A percentile compares a stretch with the other conserved stretches of the same genome.
phyloP scores from a whole-genome alignment of 768 basidiomycete genomes.

The Solioccasus polychromus region DNA sequence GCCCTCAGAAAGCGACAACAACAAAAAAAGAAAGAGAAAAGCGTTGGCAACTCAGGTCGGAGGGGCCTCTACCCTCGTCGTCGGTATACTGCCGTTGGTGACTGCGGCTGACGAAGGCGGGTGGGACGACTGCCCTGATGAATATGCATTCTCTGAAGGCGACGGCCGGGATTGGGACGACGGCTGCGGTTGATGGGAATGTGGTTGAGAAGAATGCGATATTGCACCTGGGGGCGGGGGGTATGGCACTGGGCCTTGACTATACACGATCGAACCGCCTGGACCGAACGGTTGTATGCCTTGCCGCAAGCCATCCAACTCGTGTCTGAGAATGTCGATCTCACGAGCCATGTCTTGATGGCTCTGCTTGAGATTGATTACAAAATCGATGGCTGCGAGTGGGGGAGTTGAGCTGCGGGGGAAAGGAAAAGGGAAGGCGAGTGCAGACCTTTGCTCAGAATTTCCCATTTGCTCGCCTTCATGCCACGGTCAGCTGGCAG shows the following conservation, averaged over 20 bases:
- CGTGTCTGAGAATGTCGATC: slow-evolving; percentile 74
- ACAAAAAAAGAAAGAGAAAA: slow-evolving; percentile 8
- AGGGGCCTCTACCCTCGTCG: slow-evolving; percentile 43
- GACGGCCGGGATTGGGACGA: slow-evolving; percentile 51
- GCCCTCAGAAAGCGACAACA: slow-evolving; percentile 14
- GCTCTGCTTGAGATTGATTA: slow-evolving; percentile 69
- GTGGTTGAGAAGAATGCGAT: slow-evolving; percentile 38
- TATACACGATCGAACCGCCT: slow-evolving; percentile 48
- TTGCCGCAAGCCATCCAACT: slow-evolving; percentile 61
- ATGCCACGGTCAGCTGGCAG: slow-evolving; percentile 89
- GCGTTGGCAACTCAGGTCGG: slow-evolving; percentile 28
- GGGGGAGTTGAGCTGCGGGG: neutral
- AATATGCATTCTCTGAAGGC: slow-evolving; percentile 59
- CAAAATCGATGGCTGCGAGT: slow-evolving; percentile 82
- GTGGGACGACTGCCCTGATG: slow-evolving; percentile 37
- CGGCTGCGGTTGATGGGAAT: slow-evolving; percentile 32
- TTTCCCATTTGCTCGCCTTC: slow-evolving; percentile 99
- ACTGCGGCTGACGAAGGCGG: slow-evolving; percentile 30
- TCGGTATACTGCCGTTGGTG: slow-evolving; percentile 39
- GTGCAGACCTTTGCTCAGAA: slow-evolving; percentile 83
- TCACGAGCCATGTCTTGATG: slow-evolving; percentile 78
- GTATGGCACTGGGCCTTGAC: slow-evolving; percentile 46
- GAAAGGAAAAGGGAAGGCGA: neutral
- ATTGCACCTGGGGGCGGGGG: slow-evolving; percentile 45
- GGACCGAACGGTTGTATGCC: slow-evolving; percentile 54